Evolutionary conservation across 495 filamentous ascomycete species (phyloP).

Genomic region (Darksidea phi): DNA sequence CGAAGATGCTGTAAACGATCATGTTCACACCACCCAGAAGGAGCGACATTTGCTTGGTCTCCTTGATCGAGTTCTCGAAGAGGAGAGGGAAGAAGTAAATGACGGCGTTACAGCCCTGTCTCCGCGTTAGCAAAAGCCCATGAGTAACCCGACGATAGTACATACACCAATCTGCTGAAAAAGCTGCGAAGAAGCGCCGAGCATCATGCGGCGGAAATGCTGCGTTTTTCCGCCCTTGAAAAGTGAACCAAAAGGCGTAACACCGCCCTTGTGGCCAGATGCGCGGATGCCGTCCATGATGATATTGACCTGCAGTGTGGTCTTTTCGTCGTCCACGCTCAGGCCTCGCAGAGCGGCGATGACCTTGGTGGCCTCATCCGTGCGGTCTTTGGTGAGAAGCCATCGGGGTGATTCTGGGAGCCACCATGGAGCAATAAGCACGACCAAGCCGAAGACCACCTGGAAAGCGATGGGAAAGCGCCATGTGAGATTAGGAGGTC

Average conservation of each 20-base stretch:
- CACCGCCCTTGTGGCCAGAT: constrained; percentile 54
- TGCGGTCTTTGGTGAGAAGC: constrained; percentile 68
- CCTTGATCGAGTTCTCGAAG: constrained; percentile 63
- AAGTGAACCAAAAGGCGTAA: constrained; percentile 56
- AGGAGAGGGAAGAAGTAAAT: constrained; percentile 84
- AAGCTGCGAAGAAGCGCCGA: constrained; percentile 63
- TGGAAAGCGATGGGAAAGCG: constrained; percentile 74
- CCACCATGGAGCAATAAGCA: constrained; percentile 65
- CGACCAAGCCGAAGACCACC: constrained; percentile 65
- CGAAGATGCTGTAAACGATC: constrained; percentile 74
- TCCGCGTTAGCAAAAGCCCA: no score
- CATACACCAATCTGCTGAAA: constrained; percentile 69
- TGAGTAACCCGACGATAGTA: neutral
- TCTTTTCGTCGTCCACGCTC: constrained; percentile 52
- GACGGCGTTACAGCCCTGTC: constrained; percentile 67
- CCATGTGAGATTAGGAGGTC: constrained; percentile 49
- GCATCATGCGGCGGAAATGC: constrained; percentile 61
- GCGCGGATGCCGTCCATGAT: constrained; percentile 64
- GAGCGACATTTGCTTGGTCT: constrained; percentile 59
- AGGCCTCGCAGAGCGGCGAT: constrained; percentile 33
- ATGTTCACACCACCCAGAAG: constrained; percentile 78
- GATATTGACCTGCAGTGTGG: constrained; percentile 58
- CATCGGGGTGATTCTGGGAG: constrained; percentile 72
- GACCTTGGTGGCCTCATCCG: constrained; percentile 68
- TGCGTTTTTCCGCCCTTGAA: constrained; percentile 64